A percentile compares a stretch with the other conserved stretches of the same genome.
These are phyloP conservation scores for Umbelopsis vinacea DNA, from an alignment of 192 early-diverging fungal species.

Conservation along the genomic window DNA sequence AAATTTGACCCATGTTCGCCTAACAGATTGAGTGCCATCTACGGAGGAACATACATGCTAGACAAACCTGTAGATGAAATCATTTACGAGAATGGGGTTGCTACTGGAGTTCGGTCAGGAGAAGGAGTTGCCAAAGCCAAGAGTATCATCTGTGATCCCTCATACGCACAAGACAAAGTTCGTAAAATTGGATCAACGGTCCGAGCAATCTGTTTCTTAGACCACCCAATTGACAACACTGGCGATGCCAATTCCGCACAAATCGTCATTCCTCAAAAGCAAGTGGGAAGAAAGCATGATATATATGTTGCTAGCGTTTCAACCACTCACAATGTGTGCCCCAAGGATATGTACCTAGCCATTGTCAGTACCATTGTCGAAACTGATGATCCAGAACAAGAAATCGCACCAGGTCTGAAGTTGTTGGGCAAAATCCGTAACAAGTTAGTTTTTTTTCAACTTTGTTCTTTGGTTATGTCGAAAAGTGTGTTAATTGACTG, in stretches of 20 bases:
- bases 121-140: conserved; percentile 82
- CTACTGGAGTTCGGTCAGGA: conserved; percentile 90
- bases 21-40: conserved; percentile 91
- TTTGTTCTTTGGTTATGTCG: neutral
- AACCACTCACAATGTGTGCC: conserved; percentile 86
- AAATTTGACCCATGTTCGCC: neutral
- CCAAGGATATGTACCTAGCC: conserved; percentile 84
- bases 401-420: conserved; percentile 86
- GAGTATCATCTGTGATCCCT: conserved; percentile 95
- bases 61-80: conserved; percentile 91
- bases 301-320: conserved; percentile 97
- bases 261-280: conserved; percentile 98
- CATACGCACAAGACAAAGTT: conserved; percentile 84
- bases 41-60: conserved; percentile 99
- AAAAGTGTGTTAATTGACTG: neutral
- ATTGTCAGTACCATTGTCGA: conserved; percentile 98
- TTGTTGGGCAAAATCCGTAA: conserved; percentile 90
- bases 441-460: conserved; percentile 50
- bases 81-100: conserved; percentile 77
- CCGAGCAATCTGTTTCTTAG: conserved; percentile 94
- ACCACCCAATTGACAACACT: conserved; percentile 90
- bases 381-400: conserved; percentile 85
- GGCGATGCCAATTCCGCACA: conserved; percentile 87
- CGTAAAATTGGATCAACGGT: conserved; percentile 88
- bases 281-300: conserved; percentile 91